Base-by-base conservation (phyloP, 2,329 filamentous ascomycete genomes). In the Ophiostoma tasmaniense region DNA sequence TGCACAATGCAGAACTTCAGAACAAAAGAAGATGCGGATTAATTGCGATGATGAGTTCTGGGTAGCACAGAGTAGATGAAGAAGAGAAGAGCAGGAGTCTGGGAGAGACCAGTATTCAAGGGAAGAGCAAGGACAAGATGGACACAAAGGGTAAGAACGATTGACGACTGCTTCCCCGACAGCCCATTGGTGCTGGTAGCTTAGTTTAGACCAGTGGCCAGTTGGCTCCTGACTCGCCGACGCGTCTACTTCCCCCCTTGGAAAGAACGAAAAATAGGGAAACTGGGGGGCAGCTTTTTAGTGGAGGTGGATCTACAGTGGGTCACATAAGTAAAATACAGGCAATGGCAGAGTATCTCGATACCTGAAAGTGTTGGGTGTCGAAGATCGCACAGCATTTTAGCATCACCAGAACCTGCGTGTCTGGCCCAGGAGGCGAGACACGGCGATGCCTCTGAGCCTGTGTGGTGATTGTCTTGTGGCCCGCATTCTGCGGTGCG, bases 281-380 rank as follows among this genome's bases (percentile, higher is more conserved):
- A 70, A 66, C 64, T 66, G 64, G 69, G 69, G 67, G 67, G n/a
- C 64, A 70, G 69, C 69, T 68, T 64, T 64, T 67, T 66, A 68
- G 70, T 59, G 66, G 65, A 68, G 70, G 67, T 71, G 70, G 71
- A 68, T 68, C 65, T 68, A 14, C 28, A 67, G 70, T 71, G 71
- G 71, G 65, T 64, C 70, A 35, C 17, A 55, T 52, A 69, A 70
- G 64, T 69, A 68, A 70, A 69, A 71, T 68, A 69, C 35, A 30
- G 42, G 42, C 37, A 39, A 39, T 11, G 13, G 37, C 8, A 39
- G 37, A 14, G 17, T 45, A 45, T 17, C 50, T 55, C 30, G 64
- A 62, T 37, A 64, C 35, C 50, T 33, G 33, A 8, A 33, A 33
- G 42, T 45, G 42, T 45, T 45, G 42, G 20, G 20, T n/a, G 14